Base-by-base conservation (phyloP, 768 basidiomycete genomes). In the Phylloporus scabripes region DNA sequence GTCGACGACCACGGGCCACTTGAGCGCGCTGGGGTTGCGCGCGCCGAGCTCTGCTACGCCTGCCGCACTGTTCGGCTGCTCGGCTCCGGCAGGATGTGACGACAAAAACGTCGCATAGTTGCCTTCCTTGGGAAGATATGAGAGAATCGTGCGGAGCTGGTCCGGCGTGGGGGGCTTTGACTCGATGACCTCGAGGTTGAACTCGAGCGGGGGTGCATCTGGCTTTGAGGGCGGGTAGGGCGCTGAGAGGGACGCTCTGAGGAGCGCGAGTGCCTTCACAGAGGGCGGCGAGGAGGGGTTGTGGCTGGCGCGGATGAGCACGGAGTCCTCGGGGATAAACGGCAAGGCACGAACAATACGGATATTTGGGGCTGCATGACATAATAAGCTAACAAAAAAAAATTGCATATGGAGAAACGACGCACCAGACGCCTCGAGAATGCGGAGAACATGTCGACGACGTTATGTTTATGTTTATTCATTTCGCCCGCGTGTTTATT, bases 1-100 rank as follows among this genome's bases (percentile, higher is more conserved):
- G 56, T 90, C 81, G 2, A 90, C 87, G 0, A 90, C 84, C 40
- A 90, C 76, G 0, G 87, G 87, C 86, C 85, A 90, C 51, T 81
- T 86, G 55, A 88, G 65, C 14, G 78, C 79, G 12, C 72, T 72
- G 1, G 81, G 83, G 49, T 81, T 81, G 63, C 72, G 70, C 38
- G 68, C 56, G 0, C 73, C 85, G 9, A 87, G 71, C 24, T 74
- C 66, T 2, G 69, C 69, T 8, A 89, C 69, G 7, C 65, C 75
- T 5, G 73, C 65, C 0, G 76, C 56, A 23, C 65, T 75, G 7
- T 78, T 70, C 0, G 74, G 67, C 50, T 59, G 63, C 11, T 70
- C 70, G 2, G 64, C 65, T 17, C 67, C 50, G 0, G 78, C 68
- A 0, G 82, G 83, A 56, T 86, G 86, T 0, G 81, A 74, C 1